Evolutionary conservation across 768 basidiomycete species (phyloP).

Genomic region (Tephrocybe rancida): DNA sequence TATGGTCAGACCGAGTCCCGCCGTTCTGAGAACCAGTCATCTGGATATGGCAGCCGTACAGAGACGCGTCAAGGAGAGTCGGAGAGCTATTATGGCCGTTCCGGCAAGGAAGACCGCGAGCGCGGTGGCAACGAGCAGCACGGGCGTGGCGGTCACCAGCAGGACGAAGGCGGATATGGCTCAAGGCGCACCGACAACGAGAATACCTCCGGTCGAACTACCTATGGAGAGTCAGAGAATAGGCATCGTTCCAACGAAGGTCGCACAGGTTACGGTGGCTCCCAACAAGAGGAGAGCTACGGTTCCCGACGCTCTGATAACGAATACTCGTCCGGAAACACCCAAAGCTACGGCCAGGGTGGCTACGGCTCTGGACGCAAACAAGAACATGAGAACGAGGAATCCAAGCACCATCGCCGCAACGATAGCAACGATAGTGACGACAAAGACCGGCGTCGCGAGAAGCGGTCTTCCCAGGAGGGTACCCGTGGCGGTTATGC

Average conservation of each 20-base stretch:
- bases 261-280: constrained; percentile 4
- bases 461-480: constrained; percentile 17
- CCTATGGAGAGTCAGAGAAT: background rate
- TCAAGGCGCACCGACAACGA: background rate
- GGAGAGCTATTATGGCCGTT: constrained; percentile 3
- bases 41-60: constrained; percentile 1
- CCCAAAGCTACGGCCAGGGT: background rate
- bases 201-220: background rate
- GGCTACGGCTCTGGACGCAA: constrained; percentile 7
- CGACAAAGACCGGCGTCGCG: background rate
- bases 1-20: constrained; percentile 5
- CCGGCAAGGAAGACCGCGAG: background rate
- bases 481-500: constrained; percentile 17
- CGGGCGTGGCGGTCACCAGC: background rate
- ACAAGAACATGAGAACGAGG: background rate
- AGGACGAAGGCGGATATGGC: background rate
- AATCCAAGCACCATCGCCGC: constrained; percentile 2
- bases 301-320: constrained; percentile 10
- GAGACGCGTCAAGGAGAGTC: constrained; percentile 4
- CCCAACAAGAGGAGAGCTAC: constrained; percentile 1
- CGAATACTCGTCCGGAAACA: constrained; percentile 8
- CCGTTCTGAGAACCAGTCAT: constrained; percentile 8
- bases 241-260: constrained; percentile 15
- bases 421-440: constrained; percentile 1
- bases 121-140: background rate